Evolutionary conservation across 2,329 filamentous ascomycete genomes (phyloP).

Genomic region (Colletotrichum higginsianum): DNA sequence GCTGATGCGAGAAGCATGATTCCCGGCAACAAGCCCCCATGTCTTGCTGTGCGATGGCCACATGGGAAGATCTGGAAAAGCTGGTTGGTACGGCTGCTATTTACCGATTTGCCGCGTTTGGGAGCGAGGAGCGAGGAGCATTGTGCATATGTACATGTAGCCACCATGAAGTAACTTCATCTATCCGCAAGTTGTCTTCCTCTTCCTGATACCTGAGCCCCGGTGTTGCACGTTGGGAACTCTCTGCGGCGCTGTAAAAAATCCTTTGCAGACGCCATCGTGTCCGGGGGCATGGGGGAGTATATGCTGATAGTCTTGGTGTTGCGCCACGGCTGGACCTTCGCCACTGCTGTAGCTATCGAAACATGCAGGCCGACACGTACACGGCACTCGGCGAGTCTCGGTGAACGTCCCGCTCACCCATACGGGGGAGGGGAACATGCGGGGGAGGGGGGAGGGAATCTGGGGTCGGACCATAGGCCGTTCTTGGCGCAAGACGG

Average conservation of each 20-base stretch:
- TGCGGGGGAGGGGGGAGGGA: slow-evolving; percentile 7
- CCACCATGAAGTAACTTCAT: not conserved
- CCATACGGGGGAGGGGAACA: not conserved
- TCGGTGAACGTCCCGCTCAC: not conserved
- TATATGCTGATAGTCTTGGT: too few relatives aligned
- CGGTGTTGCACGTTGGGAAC: not conserved
- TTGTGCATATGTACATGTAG: not conserved
- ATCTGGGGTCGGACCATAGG: slow-evolving; percentile 6
- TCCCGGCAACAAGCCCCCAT: not conserved
- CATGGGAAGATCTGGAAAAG: not conserved
- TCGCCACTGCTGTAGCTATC: too few relatives aligned
- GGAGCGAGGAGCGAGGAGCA: not conserved
- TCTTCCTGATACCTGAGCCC: not conserved
- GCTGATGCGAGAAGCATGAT: not conserved
- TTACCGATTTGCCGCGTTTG: too few relatives aligned
- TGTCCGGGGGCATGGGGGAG: too few relatives aligned
- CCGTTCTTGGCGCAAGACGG: slow-evolving; percentile 13
- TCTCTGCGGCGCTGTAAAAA: too few relatives aligned
- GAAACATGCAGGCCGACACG: too few relatives aligned
- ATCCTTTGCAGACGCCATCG: too few relatives aligned
- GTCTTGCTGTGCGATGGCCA: not conserved
- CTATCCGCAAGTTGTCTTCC: too few relatives aligned
- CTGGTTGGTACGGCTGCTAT: not conserved
- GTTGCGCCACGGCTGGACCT: too few relatives aligned
- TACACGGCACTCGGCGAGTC: not conserved